Conservation (phyloP, 208 protist genomes). For the Spongospora subterranea region DNA sequence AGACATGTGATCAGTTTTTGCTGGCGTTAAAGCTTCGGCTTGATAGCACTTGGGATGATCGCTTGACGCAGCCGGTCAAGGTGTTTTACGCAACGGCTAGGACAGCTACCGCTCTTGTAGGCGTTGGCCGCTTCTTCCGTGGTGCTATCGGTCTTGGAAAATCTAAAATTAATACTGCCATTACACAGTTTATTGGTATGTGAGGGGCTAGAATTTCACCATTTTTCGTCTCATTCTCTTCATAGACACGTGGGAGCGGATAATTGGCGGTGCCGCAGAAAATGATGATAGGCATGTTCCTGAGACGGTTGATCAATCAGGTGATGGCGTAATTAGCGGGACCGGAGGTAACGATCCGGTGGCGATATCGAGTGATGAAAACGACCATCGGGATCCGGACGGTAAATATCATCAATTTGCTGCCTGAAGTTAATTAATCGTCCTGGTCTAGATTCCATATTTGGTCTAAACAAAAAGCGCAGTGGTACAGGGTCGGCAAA, state of each 20-base stretch:
- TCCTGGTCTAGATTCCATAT: too few relatives aligned
- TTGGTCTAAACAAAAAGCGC: too few relatives aligned
- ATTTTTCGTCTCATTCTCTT: background rate
- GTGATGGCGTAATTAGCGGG: background rate
- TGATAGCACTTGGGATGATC: background rate
- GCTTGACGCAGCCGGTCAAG: background rate
- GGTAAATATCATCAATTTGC: background rate
- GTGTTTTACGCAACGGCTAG: constrained; percentile 24
- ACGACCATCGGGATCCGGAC: background rate
- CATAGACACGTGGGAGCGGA: constrained; percentile 13
- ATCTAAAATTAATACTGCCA: background rate
- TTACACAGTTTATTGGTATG: constrained; percentile 1
- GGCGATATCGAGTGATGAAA: background rate
- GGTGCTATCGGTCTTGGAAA: constrained; percentile 17
- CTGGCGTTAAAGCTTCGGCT: background rate
- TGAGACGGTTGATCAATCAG: background rate
- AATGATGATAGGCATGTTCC: background rate
- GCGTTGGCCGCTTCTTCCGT: constrained; percentile 7
- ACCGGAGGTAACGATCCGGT: background rate
- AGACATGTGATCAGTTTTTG: constrained; percentile 14
- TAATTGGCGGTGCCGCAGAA: background rate
- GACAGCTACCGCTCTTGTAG: constrained; percentile 15
- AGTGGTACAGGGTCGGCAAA: background rate
- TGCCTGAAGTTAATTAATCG: background rate
- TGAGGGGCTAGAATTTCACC: background rate